Conservation (phyloP, 2,329 filamentous ascomycete species). For the Neonectria hederae region DNA sequence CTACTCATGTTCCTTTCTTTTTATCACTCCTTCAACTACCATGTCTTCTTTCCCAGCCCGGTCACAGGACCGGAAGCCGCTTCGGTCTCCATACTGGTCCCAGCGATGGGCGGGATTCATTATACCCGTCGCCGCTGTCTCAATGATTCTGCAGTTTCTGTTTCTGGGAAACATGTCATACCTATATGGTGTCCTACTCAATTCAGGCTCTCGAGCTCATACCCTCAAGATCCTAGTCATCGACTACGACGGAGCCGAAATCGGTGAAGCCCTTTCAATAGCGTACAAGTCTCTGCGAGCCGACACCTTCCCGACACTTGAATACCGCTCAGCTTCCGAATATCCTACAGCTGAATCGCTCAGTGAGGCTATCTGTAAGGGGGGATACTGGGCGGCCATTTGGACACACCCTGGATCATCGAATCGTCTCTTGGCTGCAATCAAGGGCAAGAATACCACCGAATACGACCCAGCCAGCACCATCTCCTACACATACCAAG, state of each 20-base stretch:
- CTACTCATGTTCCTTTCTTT: neutral
- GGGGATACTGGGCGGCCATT: slow-evolving; percentile 51
- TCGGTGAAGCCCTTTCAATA: slow-evolving; percentile 45
- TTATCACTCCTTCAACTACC: neutral
- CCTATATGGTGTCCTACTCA: slow-evolving; percentile 47
- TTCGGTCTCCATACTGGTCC: slow-evolving; percentile 13
- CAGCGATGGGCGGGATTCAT: slow-evolving; percentile 20
- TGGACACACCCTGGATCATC: slow-evolving; percentile 47
- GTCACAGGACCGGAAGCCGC: neutral
- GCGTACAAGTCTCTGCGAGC: slow-evolving; percentile 47
- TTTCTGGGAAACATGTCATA: slow-evolving; percentile 44
- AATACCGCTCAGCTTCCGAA: slow-evolving; percentile 37
- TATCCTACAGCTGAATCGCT: slow-evolving; percentile 42
- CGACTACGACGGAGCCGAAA: slow-evolving; percentile 45
- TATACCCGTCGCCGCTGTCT: slow-evolving; percentile 28
- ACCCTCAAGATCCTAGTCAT: slow-evolving; percentile 43
- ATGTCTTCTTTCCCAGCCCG: slow-evolving; percentile 11
- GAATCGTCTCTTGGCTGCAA: slow-evolving; percentile 40
- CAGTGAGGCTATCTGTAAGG: slow-evolving; percentile 47
- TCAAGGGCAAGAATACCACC: slow-evolving; percentile 37
- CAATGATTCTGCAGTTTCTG: slow-evolving; percentile 29
- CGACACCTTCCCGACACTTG: slow-evolving; percentile 46
- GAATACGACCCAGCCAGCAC: slow-evolving; percentile 47
- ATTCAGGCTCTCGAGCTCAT: slow-evolving; percentile 34
- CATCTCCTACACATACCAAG: slow-evolving; percentile 50